These are phyloP conservation scores for Typha latifolia DNA, from an alignment of 176 grass and related monocot genomes.

Conservation along the genomic window DNA sequence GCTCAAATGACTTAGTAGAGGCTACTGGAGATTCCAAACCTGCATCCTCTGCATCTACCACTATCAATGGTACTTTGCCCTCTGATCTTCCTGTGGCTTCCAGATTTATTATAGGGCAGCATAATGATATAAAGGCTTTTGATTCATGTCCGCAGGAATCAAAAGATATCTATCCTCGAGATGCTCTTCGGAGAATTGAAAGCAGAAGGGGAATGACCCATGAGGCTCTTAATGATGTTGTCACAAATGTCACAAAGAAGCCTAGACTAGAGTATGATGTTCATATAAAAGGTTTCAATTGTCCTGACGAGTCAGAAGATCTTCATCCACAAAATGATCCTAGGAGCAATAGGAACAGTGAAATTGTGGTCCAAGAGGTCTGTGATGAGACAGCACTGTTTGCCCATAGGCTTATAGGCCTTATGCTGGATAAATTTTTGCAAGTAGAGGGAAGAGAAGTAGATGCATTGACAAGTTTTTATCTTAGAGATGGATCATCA, in stretches of 20 bases:
- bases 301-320: background rate
- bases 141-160: background rate
- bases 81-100: background rate
- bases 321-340: background rate
- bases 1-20: constrained; percentile 18
- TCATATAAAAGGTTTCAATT: background rate
- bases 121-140: background rate
- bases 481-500: constrained; percentile 29
- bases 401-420: constrained; percentile 41
- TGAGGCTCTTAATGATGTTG: background rate
- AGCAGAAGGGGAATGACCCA: background rate
- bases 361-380: constrained; percentile 25
- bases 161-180: background rate
- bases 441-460: constrained; percentile 17
- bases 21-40: constrained; percentile 5
- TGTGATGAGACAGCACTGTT: constrained; percentile 46
- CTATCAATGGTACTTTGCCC: background rate
- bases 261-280: background rate
- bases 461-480: constrained; percentile 19
- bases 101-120: background rate
- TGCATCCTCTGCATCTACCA: background rate
- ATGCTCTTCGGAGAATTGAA: background rate
- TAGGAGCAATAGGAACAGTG: background rate
- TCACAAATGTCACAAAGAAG: background rate
- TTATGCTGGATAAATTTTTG: constrained; percentile 42